phyloP scores from a whole-genome alignment of 2,329 filamentous ascomycete species.

The Talaromyces amestolkiae region DNA sequence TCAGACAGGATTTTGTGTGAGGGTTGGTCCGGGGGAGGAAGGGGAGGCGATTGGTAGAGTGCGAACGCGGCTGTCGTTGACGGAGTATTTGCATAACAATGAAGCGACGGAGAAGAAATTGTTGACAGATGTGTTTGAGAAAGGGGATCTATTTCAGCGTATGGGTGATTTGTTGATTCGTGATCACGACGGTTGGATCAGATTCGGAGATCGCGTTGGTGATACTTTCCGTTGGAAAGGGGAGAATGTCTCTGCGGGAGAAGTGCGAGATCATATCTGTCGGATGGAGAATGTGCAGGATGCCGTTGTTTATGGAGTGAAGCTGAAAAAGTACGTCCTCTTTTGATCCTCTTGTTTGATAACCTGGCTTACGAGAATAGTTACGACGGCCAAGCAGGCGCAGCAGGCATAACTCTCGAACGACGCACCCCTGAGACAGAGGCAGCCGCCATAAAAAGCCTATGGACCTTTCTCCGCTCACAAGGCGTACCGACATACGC shows the following conservation, averaged over 20 bases:
- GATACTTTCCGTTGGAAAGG: constrained; percentile 68
- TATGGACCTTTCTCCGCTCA: constrained; percentile 41
- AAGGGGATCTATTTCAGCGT: constrained; percentile 47
- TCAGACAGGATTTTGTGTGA: constrained; percentile 45
- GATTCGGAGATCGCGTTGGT: constrained; percentile 46
- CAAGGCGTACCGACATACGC: constrained; percentile 49
- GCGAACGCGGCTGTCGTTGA: constrained; percentile 38
- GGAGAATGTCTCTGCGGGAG: constrained; percentile 49
- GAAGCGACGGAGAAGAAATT: constrained; percentile 47
- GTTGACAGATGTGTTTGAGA: constrained; percentile 44
- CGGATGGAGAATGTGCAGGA: constrained; percentile 42
- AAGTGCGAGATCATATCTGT: constrained; percentile 47
- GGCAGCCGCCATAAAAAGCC: constrained; percentile 35
- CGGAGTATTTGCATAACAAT: constrained; percentile 43
- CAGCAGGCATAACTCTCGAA: constrained; percentile 46
- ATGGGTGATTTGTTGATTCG: constrained; percentile 47
- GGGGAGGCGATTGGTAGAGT: constrained; percentile 49
- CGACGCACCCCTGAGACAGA: constrained; percentile 30
- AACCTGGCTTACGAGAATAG: constrained; percentile 24
- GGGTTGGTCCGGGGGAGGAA: constrained; percentile 38
- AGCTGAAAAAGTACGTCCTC: constrained; percentile 36
- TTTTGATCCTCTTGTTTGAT: background rate
- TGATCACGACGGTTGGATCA: constrained; percentile 44
- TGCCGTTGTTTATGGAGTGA: constrained; percentile 47
- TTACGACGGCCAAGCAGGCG: constrained; percentile 51